Percentiles rank a stretch among this genome's conserved stretches.
phyloP scores from a whole-genome alignment of 2,329 filamentous ascomycete species.

The Xylariomycetidae sp. region DNA sequence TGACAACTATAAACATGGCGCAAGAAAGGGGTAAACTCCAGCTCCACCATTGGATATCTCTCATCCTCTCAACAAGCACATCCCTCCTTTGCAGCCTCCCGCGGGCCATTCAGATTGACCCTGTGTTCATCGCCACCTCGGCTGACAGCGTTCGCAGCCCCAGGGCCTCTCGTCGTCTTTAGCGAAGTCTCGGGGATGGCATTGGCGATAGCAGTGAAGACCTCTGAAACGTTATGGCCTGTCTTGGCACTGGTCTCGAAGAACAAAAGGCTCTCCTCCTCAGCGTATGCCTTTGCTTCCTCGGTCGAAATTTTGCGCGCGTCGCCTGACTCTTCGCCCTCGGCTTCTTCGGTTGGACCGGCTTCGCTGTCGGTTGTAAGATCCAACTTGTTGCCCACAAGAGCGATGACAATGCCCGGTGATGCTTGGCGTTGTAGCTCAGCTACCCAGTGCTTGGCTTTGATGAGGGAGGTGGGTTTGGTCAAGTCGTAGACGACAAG shows the following conservation, averaged over 20 bases:
- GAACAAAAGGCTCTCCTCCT: conserved; percentile 90
- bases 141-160: conserved; percentile 52
- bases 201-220: conserved; percentile 97
- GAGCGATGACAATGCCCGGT: conserved; percentile 91
- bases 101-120: conserved; percentile 73
- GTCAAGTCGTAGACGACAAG: conserved; percentile 98
- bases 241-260: conserved; percentile 99
- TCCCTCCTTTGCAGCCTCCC: conserved; percentile 77
- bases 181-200: conserved; percentile 95
- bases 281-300: conserved; percentile 87
- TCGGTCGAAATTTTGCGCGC: conserved; percentile 85
- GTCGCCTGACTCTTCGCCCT: conserved; percentile 58
- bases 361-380: conserved; percentile 58
- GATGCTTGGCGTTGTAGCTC: conserved; percentile 95
- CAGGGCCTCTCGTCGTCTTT: conserved; percentile 76
- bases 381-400: conserved; percentile 96
- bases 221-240: conserved; percentile 86
- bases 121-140: conserved; percentile 62
- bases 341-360: conserved; percentile 43
- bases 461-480: conserved; percentile 88
- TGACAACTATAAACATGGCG: too few species aligned
- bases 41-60: too few species aligned
- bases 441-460: conserved; percentile 98
- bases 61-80: conserved; percentile 69
- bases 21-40: too few species aligned